Evolutionary conservation across 2,329 filamentous ascomycete species (phyloP), one percentile per base, ranked within the genome.

Genomic region (Corinectria fuckeliana): DNA sequence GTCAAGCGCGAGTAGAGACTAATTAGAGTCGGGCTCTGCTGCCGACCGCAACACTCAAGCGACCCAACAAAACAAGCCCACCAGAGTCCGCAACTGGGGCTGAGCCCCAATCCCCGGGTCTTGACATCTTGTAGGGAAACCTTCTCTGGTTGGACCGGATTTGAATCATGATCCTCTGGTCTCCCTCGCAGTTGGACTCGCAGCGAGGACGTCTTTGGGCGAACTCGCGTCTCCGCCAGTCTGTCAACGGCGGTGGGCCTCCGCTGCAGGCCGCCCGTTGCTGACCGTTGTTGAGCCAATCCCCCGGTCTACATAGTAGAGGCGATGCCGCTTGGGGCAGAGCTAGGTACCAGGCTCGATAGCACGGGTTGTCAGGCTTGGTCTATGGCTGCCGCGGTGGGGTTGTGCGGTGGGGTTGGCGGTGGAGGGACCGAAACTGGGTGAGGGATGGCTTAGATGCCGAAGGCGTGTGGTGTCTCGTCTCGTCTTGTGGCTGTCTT

Each of bases 211-310:
- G 34, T 48, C 25, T 34, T 42, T 32, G 45, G 47, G 51, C 42
- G 51, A 21, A 23, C 23, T 16, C 21, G 41, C 51, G 42, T 32
- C 51, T 55, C 42, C 23, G 20, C 23, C 42, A 32, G 42, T 47
- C 44, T 55, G 52, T 55, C 52, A 55, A 44, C 32, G 52, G 36
- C 21, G 34, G 52, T 49, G 52, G 44, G 18, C 44, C 42, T 49
- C 34, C 16, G 44, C 42, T 55, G 52, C 52, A 55, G 52, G 52
- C 21, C 34, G 44, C 44, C 52, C 44, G 52, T 55, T 48, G 32
- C 21, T 55, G 52, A 55, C 52, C 44, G 52, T 55, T 48, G 32
- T 16, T 55, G 52, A 55, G 42, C 51, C 51, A 38, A 34, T 38
- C 28, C 38, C 47, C 44, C 44, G 38, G 34, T 49, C 47, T 55